Conservation (phyloP, 2,329 filamentous ascomycete species). For the Monilinia aucupariae region DNA sequence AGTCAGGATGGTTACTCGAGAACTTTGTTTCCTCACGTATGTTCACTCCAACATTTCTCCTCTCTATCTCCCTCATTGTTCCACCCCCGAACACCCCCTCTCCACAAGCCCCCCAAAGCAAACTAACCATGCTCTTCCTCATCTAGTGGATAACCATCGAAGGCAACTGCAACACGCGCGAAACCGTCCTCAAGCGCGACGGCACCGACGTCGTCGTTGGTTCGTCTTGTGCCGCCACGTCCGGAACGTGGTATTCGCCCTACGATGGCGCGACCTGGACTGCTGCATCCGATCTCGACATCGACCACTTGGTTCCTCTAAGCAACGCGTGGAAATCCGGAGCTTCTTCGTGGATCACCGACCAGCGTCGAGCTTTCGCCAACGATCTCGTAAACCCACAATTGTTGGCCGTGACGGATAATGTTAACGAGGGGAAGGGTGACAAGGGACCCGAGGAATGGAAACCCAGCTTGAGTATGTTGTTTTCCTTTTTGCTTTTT, state of each 20-base stretch:
- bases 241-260: conserved; percentile 63
- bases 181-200: conserved; percentile 69
- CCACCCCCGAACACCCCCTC: not conserved
- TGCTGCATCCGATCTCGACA: conserved; percentile 64
- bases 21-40: conserved; percentile 53
- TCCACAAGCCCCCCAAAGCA: not conserved
- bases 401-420: conserved; percentile 72
- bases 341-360: conserved; percentile 65
- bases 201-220: conserved; percentile 57
- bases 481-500: conserved; percentile 34
- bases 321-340: conserved; percentile 75
- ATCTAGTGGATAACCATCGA: conserved; percentile 45
- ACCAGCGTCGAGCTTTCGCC: conserved; percentile 62
- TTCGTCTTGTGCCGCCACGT: conserved; percentile 55
- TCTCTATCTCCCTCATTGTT: not conserved
- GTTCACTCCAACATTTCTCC: not conserved
- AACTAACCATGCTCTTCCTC: not conserved
- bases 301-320: conserved; percentile 78
- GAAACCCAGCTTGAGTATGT: conserved; percentile 47
- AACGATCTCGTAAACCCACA: conserved; percentile 74
- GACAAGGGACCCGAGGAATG: conserved; percentile 68
- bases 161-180: conserved; percentile 66
- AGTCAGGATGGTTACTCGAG: conserved; percentile 57
- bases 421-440: conserved; percentile 69
- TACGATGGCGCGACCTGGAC: conserved; percentile 72